Conservation (phyloP, 208 protist genomes). For the Trypanosoma congolense region DNA sequence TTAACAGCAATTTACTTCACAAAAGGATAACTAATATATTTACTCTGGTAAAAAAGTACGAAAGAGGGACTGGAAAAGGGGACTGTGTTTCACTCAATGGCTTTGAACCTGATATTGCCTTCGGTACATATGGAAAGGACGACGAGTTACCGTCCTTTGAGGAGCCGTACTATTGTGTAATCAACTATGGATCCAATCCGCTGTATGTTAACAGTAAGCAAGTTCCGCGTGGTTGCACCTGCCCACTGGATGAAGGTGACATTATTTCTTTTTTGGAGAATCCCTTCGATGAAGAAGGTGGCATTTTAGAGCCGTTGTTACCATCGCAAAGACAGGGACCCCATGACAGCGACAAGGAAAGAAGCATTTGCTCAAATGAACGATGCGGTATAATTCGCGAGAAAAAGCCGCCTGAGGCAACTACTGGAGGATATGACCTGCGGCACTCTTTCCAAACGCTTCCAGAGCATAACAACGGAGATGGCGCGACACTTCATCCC, state of each 20-base stretch:
- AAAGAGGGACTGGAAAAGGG: too few species aligned
- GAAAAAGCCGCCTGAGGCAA: too few species aligned
- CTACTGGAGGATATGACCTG: too few species aligned
- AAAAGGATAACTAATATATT: constrained; percentile 17
- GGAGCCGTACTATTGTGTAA: constrained; percentile 56
- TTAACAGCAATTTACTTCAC: constrained; percentile 28
- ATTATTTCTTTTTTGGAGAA: constrained; percentile 73
- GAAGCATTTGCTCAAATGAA: neutral
- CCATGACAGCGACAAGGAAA: neutral
- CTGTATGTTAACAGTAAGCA: constrained; percentile 44
- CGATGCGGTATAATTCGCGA: too few species aligned
- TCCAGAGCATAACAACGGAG: too few species aligned
- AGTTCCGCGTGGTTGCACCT: constrained; percentile 35
- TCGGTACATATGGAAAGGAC: too few species aligned
- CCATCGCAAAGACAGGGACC: constrained; percentile 1
- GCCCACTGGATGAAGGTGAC: constrained; percentile 48
- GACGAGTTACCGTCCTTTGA: constrained; percentile 17
- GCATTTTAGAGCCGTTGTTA: constrained; percentile 30
- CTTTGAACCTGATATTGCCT: too few species aligned
- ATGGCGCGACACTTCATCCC: neutral
- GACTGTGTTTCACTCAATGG: too few species aligned
- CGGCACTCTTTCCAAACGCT: neutral
- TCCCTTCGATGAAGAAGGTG: constrained; percentile 62
- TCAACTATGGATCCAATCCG: constrained; percentile 70
- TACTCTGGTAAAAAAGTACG: neutral